Percentiles rank a stretch among this genome's conserved stretches.
Evolutionary conservation across 179 eudicot species (phyloP).

Genomic region (Camellia oleifera): DNA sequence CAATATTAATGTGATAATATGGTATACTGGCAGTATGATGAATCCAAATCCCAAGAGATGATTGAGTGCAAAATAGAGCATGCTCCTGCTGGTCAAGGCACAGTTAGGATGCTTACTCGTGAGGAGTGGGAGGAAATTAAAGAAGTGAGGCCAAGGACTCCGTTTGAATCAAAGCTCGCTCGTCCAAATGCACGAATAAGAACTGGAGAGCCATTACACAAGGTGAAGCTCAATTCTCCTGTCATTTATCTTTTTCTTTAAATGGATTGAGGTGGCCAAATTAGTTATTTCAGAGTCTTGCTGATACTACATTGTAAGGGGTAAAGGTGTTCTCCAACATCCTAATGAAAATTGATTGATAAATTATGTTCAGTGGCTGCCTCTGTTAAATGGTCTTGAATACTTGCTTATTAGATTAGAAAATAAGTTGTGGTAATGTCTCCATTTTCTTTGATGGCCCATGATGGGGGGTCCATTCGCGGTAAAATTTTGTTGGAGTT

Average conservation of each 20-base stretch:
- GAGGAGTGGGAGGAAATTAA: conserved; percentile 90
- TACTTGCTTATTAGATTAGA: neutral
- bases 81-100: conserved; percentile 88
- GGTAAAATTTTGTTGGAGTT: neutral
- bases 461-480: neutral
- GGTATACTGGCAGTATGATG: conserved; percentile 58
- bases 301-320: neutral
- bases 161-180: conserved; percentile 91
- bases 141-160: conserved; percentile 90
- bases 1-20: neutral
- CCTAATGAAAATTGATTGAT: neutral
- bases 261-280: neutral
- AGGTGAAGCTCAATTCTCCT: conserved; percentile 37
- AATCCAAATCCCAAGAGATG: conserved; percentile 76
- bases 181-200: conserved; percentile 87
- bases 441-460: neutral
- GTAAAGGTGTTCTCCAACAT: neutral
- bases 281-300: neutral
- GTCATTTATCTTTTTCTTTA: neutral
- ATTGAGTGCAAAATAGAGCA: conserved; percentile 70
- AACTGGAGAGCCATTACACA: conserved; percentile 61
- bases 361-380: neutral
- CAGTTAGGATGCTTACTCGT: conserved; percentile 79
- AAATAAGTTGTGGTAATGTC: neutral
- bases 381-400: neutral